These are phyloP conservation scores for Dorcoceras hygrometricum DNA, from an alignment of 257 asterid genomes.

Conservation along the genomic window DNA sequence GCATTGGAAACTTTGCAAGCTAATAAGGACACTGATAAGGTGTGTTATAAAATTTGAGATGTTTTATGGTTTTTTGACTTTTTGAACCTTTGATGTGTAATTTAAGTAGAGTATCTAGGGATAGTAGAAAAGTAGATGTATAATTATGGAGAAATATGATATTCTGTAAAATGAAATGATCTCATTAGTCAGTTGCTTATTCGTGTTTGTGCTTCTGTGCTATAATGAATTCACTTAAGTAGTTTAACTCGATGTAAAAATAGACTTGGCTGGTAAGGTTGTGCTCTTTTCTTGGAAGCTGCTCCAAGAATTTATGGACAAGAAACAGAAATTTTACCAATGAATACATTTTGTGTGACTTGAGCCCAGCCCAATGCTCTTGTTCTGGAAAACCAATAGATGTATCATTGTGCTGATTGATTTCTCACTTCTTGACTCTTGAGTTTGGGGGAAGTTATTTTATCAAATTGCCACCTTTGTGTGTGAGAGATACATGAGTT, in stretches of 20 bases:
- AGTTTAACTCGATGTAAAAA: too few relatives aligned
- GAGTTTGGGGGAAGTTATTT: background rate
- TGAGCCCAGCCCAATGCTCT: background rate
- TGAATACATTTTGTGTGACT: background rate
- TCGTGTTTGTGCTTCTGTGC: background rate
- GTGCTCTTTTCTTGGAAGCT: background rate
- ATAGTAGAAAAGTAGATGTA: background rate
- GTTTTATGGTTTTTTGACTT: background rate
- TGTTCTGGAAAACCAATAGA: background rate
- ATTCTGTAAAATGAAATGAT: background rate
- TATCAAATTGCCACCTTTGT: too few relatives aligned
- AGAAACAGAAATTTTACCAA: background rate
- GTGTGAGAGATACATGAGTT: background rate
- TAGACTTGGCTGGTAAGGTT: background rate
- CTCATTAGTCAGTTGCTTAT: background rate
- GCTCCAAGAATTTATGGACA: background rate
- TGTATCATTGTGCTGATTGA: background rate
- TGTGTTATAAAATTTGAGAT: background rate
- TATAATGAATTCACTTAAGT: too few relatives aligned
- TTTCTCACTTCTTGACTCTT: background rate
- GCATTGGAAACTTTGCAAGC: slow-evolving; percentile 46
- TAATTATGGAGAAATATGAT: background rate
- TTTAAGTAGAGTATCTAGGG: too few relatives aligned
- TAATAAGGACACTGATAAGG: background rate
- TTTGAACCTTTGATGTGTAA: background rate